phyloP scores from a whole-genome alignment of 1,284 basidiomycete species.

The Ustilago trichophora region DNA sequence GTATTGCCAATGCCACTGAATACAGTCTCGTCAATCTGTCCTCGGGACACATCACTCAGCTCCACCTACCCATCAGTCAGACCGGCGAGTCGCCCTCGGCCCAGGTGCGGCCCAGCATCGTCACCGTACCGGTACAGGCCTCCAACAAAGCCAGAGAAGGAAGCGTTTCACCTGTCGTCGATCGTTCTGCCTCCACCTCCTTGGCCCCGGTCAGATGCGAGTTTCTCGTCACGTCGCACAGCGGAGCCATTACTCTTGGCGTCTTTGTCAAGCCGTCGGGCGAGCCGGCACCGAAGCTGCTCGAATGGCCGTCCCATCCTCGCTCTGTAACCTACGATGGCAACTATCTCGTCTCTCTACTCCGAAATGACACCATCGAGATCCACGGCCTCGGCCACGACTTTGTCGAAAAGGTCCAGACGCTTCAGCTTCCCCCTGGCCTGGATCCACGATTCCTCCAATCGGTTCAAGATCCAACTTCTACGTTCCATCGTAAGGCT shows the following conservation, averaged over 20 bases:
- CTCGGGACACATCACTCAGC: constrained; percentile 39
- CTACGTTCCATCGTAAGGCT: neutral
- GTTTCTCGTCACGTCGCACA: constrained; percentile 64
- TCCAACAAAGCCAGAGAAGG: constrained; percentile 6
- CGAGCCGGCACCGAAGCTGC: constrained; percentile 60
- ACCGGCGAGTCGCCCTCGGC: constrained; percentile 57
- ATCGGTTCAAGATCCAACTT: constrained; percentile 3
- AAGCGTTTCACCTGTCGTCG: constrained; percentile 10
- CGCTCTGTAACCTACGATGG: constrained; percentile 53
- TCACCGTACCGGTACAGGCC: constrained; percentile 36
- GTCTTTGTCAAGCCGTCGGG: constrained; percentile 61
- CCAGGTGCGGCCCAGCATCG: constrained; percentile 57
- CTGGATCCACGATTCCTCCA: constrained; percentile 56
- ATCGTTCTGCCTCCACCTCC: constrained; percentile 2
- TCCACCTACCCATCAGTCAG: constrained; percentile 64
- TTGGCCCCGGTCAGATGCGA: constrained; percentile 32
- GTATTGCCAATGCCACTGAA: constrained; percentile 57
- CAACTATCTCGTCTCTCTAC: constrained; percentile 51
- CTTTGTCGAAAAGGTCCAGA: constrained; percentile 41
- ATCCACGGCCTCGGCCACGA: constrained; percentile 45
- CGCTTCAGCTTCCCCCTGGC: constrained; percentile 38
- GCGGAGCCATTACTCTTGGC: constrained; percentile 55
- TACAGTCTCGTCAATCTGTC: constrained; percentile 60
- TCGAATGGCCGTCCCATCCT: constrained; percentile 65
- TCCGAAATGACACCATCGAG: constrained; percentile 61